Conservation (phyloP, 2,329 filamentous ascomycete species). For the Lizonia empirigonia region DNA sequence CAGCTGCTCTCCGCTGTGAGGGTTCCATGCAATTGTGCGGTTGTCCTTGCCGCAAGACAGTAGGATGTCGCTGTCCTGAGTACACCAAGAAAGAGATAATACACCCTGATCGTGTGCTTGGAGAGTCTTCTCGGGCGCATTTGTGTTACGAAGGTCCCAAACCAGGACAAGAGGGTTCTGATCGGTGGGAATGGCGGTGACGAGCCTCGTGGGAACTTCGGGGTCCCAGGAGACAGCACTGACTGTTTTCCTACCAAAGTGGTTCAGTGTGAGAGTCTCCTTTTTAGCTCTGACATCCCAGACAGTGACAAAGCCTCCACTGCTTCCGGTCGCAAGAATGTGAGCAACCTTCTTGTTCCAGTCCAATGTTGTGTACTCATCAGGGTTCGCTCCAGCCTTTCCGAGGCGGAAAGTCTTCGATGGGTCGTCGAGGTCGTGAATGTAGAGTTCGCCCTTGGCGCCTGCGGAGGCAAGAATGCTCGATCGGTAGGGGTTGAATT, state of each 20-base stretch:
- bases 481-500: conserved; percentile 93
- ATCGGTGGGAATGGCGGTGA: conserved; percentile 91
- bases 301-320: conserved; percentile 92
- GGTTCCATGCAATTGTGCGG: conserved; percentile 93
- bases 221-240: conserved; percentile 98
- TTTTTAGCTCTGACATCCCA: conserved; percentile 99
- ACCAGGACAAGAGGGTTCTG: conserved; percentile 84
- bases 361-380: conserved; percentile 94
- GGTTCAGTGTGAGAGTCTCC: conserved; percentile 92
- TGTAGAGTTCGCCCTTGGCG: conserved; percentile 92
- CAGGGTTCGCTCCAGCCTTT: conserved; percentile 83
- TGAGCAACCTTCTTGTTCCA: conserved; percentile 99
- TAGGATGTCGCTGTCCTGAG: conserved; percentile 84
- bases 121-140: conserved; percentile 86
- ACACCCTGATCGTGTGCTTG: conserved; percentile 94
- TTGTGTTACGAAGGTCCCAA: conserved; percentile 96
- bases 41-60: conserved; percentile 98
- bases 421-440: conserved; percentile 92
- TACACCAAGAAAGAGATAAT: conserved; percentile 92
- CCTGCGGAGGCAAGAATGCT: conserved; percentile 92
- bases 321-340: conserved; percentile 92
- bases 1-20: conserved; percentile 82
- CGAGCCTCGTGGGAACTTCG: conserved; percentile 86
- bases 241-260: conserved; percentile 84
- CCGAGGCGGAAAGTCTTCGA: conserved; percentile 87